Percentiles rank a stretch among this genome's conserved stretches.
phyloP scores from a whole-genome alignment of 306 rosid genomes.

The Carpinus fangiana region DNA sequence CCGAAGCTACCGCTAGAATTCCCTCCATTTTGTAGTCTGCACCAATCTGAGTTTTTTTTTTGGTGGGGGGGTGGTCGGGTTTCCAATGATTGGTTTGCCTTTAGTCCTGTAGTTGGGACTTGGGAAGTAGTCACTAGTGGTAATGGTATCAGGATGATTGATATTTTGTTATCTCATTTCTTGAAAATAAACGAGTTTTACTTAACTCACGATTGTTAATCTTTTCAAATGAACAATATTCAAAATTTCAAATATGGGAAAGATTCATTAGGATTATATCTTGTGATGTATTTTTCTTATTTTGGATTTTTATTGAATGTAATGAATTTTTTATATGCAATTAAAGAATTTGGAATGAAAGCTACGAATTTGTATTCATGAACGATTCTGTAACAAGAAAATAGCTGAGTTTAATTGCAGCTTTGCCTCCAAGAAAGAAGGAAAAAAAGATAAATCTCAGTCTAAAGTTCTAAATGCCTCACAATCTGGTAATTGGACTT shows the following conservation, averaged over 20 bases:
- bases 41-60: neutral
- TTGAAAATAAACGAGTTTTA: neutral
- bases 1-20: constrained; percentile 67
- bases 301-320: no score
- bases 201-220: neutral
- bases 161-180: neutral
- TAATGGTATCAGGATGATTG: neutral
- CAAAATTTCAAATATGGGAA: neutral
- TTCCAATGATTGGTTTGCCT: neutral
- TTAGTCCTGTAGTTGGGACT: neutral
- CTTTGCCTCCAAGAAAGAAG: no score
- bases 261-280: neutral
- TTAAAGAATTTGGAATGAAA: no score
- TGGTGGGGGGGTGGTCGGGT: neutral
- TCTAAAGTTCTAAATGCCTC: no score
- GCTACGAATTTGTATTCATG: no score
- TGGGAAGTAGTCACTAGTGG: neutral
- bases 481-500: no score
- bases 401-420: no score
- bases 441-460: no score
- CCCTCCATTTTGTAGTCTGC: constrained; percentile 11
- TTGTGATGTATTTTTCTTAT: no score
- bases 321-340: no score
- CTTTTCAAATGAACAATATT: neutral
- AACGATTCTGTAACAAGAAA: no score